Evolutionary conservation across 345 rosid genomes (phyloP), one percentile per base, ranked within the genome.

Genomic region (Zanthoxylum bungeanum): DNA sequence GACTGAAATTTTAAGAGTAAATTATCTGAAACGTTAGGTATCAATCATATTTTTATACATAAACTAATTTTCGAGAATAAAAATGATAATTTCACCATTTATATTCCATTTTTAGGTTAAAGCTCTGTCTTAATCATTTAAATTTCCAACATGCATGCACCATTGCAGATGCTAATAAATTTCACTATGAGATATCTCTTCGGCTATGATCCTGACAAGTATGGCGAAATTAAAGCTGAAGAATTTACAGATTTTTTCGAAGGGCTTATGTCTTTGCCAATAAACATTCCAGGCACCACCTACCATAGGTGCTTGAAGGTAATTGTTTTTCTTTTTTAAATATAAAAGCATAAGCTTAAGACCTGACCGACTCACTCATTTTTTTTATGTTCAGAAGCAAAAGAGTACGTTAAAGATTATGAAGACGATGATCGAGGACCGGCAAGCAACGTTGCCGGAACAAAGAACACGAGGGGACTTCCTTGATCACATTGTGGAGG

Each of bases 251-350:
- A 56, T 42, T 70, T 80, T 37, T 69, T 49, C 2, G 33, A 74
- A 59, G 80, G 78, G 56, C 70, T 76, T 4, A 69, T 73, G 72
- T 80, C 80, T 21, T 60, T 80, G 36, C 83, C 78, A 24, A 19
- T 80, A 36, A 76, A 69, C 40, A 27, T 76, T 9, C 80, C 83
- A 11, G 83, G 78, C 64, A 70, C 75, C 9, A n/a, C 80, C 25
- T 65, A 64, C 27, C 73, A 69, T 39, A 60, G 52, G 24, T 73
- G 76, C 66, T 27, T 70, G 62, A 72, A 76, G 80, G 80, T 76
- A 65, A 53, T 24, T 28, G 12, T 28, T n/a, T 69, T 3, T 17
- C 19, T 1, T 14, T 42, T 42, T 12, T 3, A 42, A 42, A 42
- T 12, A 12, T 11, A 42, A 12, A 42, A 42, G 5, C 17, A 1